Conservation (phyloP, 306 rosid species). For the Sesbania bispinosa region DNA sequence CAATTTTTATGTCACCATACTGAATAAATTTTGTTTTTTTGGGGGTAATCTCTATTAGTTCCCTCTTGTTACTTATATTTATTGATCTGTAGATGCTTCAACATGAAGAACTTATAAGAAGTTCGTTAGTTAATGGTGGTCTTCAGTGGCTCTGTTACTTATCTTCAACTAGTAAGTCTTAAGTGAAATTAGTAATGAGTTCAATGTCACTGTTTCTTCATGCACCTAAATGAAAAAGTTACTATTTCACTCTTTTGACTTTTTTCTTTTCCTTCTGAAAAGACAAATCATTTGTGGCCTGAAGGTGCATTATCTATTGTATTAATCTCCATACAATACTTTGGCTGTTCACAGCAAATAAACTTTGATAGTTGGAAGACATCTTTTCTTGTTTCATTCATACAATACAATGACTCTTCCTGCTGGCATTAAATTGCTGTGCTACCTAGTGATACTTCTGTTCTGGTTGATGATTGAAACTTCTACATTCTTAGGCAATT, state of each 20-base stretch:
- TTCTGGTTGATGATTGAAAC: slow-evolving; percentile 9
- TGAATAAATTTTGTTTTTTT: slow-evolving; percentile 2
- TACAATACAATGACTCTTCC: background rate
- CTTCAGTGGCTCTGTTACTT: slow-evolving; percentile 80
- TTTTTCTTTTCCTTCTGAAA: no score
- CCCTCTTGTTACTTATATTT: background rate
- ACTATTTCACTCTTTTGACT: background rate
- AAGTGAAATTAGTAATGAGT: slow-evolving; percentile 12
- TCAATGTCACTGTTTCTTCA: background rate
- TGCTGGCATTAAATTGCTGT: background rate
- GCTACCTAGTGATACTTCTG: background rate
- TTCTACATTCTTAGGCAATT: background rate
- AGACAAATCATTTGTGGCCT: background rate
- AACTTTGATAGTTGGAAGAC: background rate
- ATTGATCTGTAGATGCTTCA: slow-evolving; percentile 57
- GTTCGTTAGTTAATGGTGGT: slow-evolving; percentile 46
- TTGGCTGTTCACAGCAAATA: background rate
- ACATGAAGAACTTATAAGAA: slow-evolving; percentile 58
- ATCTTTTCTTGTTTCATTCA: background rate
- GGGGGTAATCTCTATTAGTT: slow-evolving; percentile 12
- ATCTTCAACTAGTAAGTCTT: slow-evolving; percentile 76
- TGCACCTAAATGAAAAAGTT: background rate
- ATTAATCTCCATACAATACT: background rate
- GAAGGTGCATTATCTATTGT: background rate
- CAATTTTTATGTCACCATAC: background rate